Evolutionary conservation across 163 green algal species (phyloP).

Genomic region (Chlorella variabilis): DNA sequence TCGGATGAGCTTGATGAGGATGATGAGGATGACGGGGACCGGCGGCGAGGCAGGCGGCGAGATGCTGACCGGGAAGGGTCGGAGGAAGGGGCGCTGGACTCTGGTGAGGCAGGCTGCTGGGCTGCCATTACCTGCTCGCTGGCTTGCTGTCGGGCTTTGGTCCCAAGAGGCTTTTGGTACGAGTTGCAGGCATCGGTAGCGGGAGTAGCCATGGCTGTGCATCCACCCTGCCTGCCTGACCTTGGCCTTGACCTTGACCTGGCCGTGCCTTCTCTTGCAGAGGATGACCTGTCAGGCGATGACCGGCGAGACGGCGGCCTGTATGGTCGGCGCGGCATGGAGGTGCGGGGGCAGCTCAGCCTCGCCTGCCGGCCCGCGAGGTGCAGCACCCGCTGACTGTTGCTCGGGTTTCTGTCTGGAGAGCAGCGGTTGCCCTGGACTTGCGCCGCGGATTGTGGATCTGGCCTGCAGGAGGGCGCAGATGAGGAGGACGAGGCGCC

Average conservation of each 20-base stretch:
- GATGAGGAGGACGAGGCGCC: slow-evolving; percentile 58
- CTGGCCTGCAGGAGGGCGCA: slow-evolving; percentile 17
- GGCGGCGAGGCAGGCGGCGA: slow-evolving; percentile 11
- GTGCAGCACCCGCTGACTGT: no score
- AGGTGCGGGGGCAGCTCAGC: neutral
- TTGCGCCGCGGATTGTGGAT: neutral
- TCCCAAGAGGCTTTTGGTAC: no score
- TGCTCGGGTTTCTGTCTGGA: neutral
- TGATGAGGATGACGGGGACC: slow-evolving; percentile 7
- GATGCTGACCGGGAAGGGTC: neutral
- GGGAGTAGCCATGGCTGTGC: no score
- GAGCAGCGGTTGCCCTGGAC: neutral
- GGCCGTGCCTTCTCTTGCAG: slow-evolving; percentile 12
- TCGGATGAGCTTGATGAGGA: slow-evolving; percentile 24
- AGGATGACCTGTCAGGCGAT: slow-evolving; percentile 25
- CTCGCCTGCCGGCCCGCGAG: no score
- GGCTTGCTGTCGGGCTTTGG: no score
- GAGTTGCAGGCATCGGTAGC: no score
- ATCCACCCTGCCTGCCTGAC: no score
- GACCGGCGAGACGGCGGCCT: neutral
- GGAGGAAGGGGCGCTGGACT: slow-evolving; percentile 20
- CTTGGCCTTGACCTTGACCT: no score
- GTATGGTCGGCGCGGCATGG: neutral
- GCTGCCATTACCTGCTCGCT: no score
- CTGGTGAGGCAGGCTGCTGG: no score